Evolutionary conservation across 2,329 filamentous ascomycete species (phyloP), one percentile per base, ranked within the genome.

Genomic region (Colletotrichum orbiculare): DNA sequence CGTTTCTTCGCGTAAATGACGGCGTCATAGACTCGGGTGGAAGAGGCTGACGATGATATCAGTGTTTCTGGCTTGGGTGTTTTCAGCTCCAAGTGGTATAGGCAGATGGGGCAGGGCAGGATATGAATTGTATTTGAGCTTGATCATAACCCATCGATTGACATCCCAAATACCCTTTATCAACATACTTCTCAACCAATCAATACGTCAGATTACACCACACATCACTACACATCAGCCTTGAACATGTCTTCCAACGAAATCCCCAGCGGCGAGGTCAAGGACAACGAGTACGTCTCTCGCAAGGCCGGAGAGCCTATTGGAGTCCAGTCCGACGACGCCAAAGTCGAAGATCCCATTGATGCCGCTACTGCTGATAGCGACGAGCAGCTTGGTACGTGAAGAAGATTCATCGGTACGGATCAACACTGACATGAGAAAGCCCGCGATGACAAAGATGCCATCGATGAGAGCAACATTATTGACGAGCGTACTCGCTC

Each of bases 401-500:
- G n/a, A 7, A 1, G 2, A 12, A 0, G 1, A 11, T 7, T 5
- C n/a, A 2, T 4, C 15, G 15, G 15, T 1, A 6, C 4, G 1
- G 2, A 11, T 12, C 2, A n/a, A 1, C 2, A 11, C 12, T 42
- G 3, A 10, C 2, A 4, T 12, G 6, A 37, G 41, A 2, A 37
- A 79, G 78, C 64, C 6, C 72, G 71, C 4, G 77, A 79, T 37
- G 77, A 80, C 2, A 72, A 64, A 25, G 76, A 79, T 1, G 78
- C 76, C 2, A 79, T 80, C 42, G 75, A 79, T 41, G 57, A 72
- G 41, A 69, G 67, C 25, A 79, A 79, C 52, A 78, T 79, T n/a
- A 63, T 80, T 6, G 68, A 71, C 4, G 72, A 74, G 17, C 73
- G 75, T 4, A 79, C 77, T 1, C 75, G 77, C 12, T 70, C 71